Evolutionary conservation across 495 filamentous ascomycete species (phyloP), one percentile per base, ranked within the genome.

Genomic region (Platismatia glauca): DNA sequence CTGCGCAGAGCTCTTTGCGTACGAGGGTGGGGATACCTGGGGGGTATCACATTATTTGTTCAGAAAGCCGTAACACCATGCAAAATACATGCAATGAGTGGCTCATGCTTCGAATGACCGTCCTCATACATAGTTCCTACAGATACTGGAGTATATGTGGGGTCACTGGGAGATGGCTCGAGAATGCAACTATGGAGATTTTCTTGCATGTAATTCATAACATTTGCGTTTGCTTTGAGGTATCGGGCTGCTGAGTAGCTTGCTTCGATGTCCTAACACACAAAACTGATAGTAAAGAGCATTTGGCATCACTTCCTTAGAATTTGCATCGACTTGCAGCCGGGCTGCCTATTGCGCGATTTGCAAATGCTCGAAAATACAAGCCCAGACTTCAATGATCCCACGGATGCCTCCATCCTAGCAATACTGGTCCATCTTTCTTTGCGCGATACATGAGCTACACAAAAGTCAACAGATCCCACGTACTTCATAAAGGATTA

Each of bases 351-450:
- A 20, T 33, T 53, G 50, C n/a, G n/a, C 27, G 20, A 35, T n/a
- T 38, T n/a, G 9, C 18, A 57, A 16, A 55, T 3, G 37, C 22
- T 22, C 18, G 7, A 27, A 22, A 18, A 0, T 72, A 84, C 83
- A 15, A n/a, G 37, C 37, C 53, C 12, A 38, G 22, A 35, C 16
- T 73, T 86, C 83, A 98, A 79, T 99, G 95, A 68, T 99, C 94
- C 95, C 95, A 99, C 58, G 94, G 95, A 72, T 97, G 95, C 77
- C 89, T 97, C 89, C 86, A 92, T 68, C 94, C 94, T 63, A 99
- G 68, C 59, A 99, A 77, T 38, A 84, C 94, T 18, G 94, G 81
- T 29, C 86, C 86, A 71, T 99, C 94, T 76, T 97, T 89, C 82
- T 91, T 95, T 67, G 92, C 91, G 48, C 95, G 84, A 73, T 95